These are phyloP conservation scores for Rhododendron vialii DNA, from an alignment of 148 eudicot species.

Conservation along the genomic window DNA sequence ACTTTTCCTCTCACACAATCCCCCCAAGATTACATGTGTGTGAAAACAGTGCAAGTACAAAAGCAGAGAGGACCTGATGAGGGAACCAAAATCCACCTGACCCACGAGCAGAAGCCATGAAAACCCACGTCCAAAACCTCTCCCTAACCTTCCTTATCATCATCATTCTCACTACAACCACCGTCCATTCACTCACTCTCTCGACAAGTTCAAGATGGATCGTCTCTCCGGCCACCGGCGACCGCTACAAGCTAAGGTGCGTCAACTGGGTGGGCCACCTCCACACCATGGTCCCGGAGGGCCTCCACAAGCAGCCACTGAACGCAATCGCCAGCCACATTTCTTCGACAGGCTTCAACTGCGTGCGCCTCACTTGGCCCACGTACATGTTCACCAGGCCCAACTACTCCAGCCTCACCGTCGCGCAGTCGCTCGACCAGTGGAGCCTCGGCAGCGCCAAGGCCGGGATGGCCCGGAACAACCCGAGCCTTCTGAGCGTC, in stretches of 20 bases:
- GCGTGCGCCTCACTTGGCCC: slow-evolving; percentile 52
- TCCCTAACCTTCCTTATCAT: neutral
- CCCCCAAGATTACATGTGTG: too few relatives aligned
- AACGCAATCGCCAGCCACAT: slow-evolving; percentile 14
- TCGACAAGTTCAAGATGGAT: slow-evolving; percentile 43
- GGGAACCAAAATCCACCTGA: neutral
- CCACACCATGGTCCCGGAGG: slow-evolving; percentile 38
- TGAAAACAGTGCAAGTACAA: too few relatives aligned
- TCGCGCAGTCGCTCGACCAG: slow-evolving; percentile 16
- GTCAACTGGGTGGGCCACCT: slow-evolving; percentile 43
- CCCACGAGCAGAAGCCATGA: neutral
- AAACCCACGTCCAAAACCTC: neutral
- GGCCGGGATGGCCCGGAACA: slow-evolving; percentile 19
- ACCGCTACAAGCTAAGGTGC: slow-evolving; percentile 35
- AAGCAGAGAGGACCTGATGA: neutral
- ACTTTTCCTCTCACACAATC: too few relatives aligned
- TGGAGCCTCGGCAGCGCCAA: slow-evolving; percentile 18
- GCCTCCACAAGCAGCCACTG: slow-evolving; percentile 38
- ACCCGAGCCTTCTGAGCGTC: slow-evolving; percentile 23
- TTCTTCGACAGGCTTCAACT: slow-evolving; percentile 33
- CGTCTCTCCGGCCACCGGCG: slow-evolving; percentile 17
- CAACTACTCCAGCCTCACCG: slow-evolving; percentile 16
- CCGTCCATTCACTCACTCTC: slow-evolving; percentile 23
- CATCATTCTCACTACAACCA: neutral
- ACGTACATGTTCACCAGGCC: slow-evolving; percentile 34